A percentile compares a stretch with the other conserved stretches of the same genome.
Conservation (phyloP, 2,329 filamentous ascomycete species). For the Cladosporium sp. region DNA sequence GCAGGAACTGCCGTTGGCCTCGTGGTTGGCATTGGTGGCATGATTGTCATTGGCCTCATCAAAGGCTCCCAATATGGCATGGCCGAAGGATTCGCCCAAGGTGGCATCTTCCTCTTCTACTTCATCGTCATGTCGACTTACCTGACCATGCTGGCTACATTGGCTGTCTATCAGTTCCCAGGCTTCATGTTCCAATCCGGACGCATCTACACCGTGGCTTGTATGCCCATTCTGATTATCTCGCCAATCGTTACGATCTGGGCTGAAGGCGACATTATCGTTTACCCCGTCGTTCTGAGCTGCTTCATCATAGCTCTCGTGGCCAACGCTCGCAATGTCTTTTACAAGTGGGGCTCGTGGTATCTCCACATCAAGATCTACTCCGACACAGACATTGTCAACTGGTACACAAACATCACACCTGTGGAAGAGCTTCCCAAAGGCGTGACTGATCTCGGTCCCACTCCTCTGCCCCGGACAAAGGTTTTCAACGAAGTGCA, state of each 20-base stretch:
- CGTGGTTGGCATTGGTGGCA: constrained; percentile 44
- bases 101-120: constrained; percentile 58
- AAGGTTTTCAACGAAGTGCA: constrained; percentile 44
- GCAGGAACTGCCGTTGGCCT: constrained; percentile 43
- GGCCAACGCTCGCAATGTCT: constrained; percentile 50
- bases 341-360: constrained; percentile 59
- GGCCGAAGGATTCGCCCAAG: constrained; percentile 22
- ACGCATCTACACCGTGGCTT: constrained; percentile 51
- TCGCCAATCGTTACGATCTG: constrained; percentile 52
- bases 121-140: constrained; percentile 56
- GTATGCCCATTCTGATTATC: constrained; percentile 54
- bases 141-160: constrained; percentile 52
- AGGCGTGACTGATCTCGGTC: constrained; percentile 46
- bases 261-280: constrained; percentile 49
- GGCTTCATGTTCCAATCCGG: constrained; percentile 56
- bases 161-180: constrained; percentile 44
- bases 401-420: constrained; percentile 42
- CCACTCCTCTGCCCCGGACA: constrained; percentile 45
- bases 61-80: constrained; percentile 33
- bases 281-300: constrained; percentile 55
- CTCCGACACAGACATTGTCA: constrained; percentile 47
- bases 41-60: constrained; percentile 42
- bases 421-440: constrained; percentile 37
- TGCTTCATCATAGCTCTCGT: constrained; percentile 50
- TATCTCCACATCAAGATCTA: constrained; percentile 47